Evolutionary conservation across 2,329 filamentous ascomycete genomes (phyloP), one percentile per base, ranked within the genome.

Genomic region (Stagonosporopsis tanaceti): DNA sequence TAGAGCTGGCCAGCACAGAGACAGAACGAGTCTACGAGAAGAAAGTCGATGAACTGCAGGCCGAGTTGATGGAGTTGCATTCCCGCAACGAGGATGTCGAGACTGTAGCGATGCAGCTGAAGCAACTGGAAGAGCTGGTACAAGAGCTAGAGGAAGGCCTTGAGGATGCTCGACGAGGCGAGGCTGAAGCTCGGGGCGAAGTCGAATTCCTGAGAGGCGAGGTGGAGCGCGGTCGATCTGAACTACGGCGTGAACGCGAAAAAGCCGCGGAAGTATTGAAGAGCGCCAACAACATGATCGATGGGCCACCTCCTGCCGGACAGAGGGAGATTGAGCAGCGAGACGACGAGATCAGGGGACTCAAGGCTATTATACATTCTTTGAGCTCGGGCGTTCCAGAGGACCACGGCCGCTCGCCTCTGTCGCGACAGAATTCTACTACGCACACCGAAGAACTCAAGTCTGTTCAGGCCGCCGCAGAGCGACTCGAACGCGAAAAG

Each of bases 341-440:
- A 74, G 94, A 99, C 70, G 95, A 99, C 68, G 95, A 99, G 80
- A 98, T 99, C 70, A 87, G 94, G 61, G 95, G 95, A 44, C 84
- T 99, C 63, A 99, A 98, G 78, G 94, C 95, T 40, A 98, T 99
- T 72, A 98, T 99, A 59, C 94, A 98, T 78, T 97, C 92, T 17
- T 83, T 99, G 35, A 97, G 93, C 75, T 85, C 92, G 60, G 92
- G 92, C 65, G 66, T 60, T 27, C 85, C 88, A 11, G 80, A 74
- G 27, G 72, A 76, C 20, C 71, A 71, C 34, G 61, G 60, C 4
- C 70, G 69, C 38, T 73, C 67, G 39, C 75, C 70, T 32, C 65
- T 68, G 46, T 67, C 75, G 39, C 72, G 69, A 44, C 64, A 63
- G 56, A 66, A 60, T 9, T 69, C 68, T 4, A 60, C 59, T 42